These are phyloP conservation scores for Cercospora sp. DNA, from an alignment of 2,329 filamentous ascomycete species.

Conservation along the genomic window DNA sequence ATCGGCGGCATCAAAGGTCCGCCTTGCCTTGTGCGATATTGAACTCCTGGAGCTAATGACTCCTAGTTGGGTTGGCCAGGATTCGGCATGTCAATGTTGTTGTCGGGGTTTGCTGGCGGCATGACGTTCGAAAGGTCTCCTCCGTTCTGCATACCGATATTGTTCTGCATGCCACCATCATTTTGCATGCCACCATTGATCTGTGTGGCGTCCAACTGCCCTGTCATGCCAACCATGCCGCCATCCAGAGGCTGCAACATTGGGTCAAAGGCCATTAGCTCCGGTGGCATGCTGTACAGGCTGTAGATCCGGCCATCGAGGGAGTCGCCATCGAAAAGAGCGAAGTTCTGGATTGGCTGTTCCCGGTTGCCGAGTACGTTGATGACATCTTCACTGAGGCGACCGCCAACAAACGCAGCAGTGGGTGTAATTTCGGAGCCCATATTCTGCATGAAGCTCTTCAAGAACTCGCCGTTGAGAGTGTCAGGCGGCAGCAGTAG, in stretches of 20 bases:
- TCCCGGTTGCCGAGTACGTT: slow-evolving; percentile 89
- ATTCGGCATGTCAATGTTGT: neutral
- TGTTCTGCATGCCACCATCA: neutral
- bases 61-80: neutral
- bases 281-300: slow-evolving; percentile 47
- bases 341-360: slow-evolving; percentile 93
- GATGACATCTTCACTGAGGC: slow-evolving; percentile 93
- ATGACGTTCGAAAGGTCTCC: neutral
- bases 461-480: slow-evolving; percentile 62
- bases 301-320: slow-evolving; percentile 79
- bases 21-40: neutral
- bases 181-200: neutral
- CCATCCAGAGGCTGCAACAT: slow-evolving; percentile 8
- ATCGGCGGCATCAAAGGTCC: neutral
- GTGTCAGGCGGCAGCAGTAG: slow-evolving; percentile 50
- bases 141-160: neutral
- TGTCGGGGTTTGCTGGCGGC: neutral
- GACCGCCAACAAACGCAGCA: slow-evolving; percentile 82
- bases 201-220: neutral
- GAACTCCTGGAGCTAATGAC: neutral
- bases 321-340: slow-evolving; percentile 83
- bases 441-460: slow-evolving; percentile 83
- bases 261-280: slow-evolving; percentile 24
- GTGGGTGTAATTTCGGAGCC: slow-evolving; percentile 82
- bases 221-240: neutral